Percentiles rank a stretch among this genome's conserved stretches.
phyloP scores from a whole-genome alignment of 179 eudicot species.

The Beta macrorhiza region DNA sequence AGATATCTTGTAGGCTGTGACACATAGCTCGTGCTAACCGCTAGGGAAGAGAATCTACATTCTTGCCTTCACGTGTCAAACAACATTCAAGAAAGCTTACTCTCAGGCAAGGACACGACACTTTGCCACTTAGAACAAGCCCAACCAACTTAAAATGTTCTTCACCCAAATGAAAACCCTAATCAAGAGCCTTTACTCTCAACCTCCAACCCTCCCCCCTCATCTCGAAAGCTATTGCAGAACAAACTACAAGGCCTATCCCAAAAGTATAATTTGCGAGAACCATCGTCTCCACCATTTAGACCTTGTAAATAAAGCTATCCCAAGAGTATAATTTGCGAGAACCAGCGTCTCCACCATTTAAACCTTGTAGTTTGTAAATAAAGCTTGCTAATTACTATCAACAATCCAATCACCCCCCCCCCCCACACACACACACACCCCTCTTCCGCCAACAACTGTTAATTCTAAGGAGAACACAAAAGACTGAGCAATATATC shows the following conservation, averaged over 20 bases:
- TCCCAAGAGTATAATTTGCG: background rate
- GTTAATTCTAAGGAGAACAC: background rate
- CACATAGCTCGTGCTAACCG: background rate
- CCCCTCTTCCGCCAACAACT: too few relatives aligned
- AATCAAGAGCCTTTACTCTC: background rate
- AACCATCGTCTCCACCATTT: too few relatives aligned
- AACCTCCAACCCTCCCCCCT: background rate
- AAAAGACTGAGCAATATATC: background rate
- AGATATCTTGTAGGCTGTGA: background rate
- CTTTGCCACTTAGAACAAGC: background rate
- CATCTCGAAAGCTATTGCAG: background rate
- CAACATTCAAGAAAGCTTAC: background rate
- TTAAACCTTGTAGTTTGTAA: background rate
- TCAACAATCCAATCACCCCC: too few relatives aligned
- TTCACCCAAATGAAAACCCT: background rate
- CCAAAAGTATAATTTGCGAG: background rate
- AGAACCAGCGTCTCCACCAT: background rate
- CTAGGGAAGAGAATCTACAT: too few relatives aligned
- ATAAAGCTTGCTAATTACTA: background rate
- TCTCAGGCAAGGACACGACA: background rate
- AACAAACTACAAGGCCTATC: background rate
- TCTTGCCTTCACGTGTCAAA: background rate
- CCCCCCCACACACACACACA: too few relatives aligned
- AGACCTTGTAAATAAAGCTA: background rate
- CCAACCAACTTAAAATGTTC: background rate